These are phyloP conservation scores for Torulaspora pretoriensis DNA, from an alignment of 1,139 yeast species.

Conservation along the genomic window DNA sequence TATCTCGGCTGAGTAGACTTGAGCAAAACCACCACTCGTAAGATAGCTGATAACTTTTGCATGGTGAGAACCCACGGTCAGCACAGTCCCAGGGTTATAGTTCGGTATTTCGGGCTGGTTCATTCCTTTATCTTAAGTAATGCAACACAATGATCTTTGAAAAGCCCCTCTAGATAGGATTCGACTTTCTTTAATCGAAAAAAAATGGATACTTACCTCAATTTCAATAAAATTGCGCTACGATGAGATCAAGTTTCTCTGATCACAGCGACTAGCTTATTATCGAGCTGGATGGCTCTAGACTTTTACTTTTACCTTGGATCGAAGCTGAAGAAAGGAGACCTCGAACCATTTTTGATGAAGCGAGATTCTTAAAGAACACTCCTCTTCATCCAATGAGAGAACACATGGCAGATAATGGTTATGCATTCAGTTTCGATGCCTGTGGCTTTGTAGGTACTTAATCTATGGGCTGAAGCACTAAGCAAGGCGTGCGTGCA, in stretches of 20 bases:
- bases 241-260: background rate
- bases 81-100: conserved; percentile 30
- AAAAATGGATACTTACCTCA: background rate
- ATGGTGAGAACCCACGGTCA: conserved; percentile 36
- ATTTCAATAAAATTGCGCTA: background rate
- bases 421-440: too few species aligned
- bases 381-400: conserved; percentile 1
- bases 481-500: background rate
- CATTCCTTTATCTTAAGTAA: conserved; percentile 15
- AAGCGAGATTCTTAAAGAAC: conserved; percentile 2
- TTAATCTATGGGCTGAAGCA: background rate
- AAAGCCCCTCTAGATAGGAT: background rate
- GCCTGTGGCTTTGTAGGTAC: background rate
- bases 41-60: conserved; percentile 35
- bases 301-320: background rate
- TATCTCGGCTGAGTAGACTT: conserved; percentile 56
- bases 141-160: background rate
- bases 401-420: background rate
- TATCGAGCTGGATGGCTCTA: background rate
- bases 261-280: background rate
- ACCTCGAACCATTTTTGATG: background rate
- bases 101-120: conserved; percentile 30
- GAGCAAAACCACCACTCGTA: conserved; percentile 50
- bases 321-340: background rate
- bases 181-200: background rate